Base-by-base conservation (phyloP, 176 grass and related monocot species). In the Thalia dealbata region DNA sequence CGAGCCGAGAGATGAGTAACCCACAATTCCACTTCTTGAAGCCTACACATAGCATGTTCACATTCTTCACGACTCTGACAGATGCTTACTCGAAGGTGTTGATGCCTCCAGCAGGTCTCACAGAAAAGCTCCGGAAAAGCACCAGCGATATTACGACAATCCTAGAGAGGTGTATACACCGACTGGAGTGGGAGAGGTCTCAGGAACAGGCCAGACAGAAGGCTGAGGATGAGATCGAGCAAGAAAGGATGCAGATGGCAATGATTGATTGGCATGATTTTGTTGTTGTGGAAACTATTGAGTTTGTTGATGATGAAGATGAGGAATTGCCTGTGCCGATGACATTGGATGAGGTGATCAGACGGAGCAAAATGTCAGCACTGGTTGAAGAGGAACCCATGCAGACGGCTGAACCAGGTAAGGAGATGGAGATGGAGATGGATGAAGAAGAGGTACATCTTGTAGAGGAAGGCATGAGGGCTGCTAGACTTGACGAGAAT, bases 261-360 rank as follows among this genome's bases (percentile, higher is more conserved):
- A 91, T 99, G 95, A 99, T 99, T 26, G 95, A 99, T 75, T 99
- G 95, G 95, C 95, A 99, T 60, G 95, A 91, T 75, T 99, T 93
- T 70, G 88, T 86, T 59, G 90, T 97, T 1, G 93, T 99, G 0
- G 95, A 99, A 84, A 86, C 81, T 2, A 99, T 99, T 73, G 95
- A 93, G 56, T 91, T 99, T 83, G 90, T 52, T 3, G 95, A 99
- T 22, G 95, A 99, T 64, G 95, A 93, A 67, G 82, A 66, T 0
- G 90, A 93, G 52, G 95, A 89, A 10, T 84, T 99, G 16, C 95
- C 90, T 42, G 44, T 93, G 12, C 95, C 95, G 3, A 87, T 73
- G 59, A 99, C 85, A 0, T 66, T 91, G 10, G 90, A 99, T 59
- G 90, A 99, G 29, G 60, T 91, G n/a, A 99, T 93, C 66, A 84